Evolutionary conservation across 306 rosid genomes (phyloP), one percentile per base, ranked within the genome.

Genomic region (Quercus rubra): DNA sequence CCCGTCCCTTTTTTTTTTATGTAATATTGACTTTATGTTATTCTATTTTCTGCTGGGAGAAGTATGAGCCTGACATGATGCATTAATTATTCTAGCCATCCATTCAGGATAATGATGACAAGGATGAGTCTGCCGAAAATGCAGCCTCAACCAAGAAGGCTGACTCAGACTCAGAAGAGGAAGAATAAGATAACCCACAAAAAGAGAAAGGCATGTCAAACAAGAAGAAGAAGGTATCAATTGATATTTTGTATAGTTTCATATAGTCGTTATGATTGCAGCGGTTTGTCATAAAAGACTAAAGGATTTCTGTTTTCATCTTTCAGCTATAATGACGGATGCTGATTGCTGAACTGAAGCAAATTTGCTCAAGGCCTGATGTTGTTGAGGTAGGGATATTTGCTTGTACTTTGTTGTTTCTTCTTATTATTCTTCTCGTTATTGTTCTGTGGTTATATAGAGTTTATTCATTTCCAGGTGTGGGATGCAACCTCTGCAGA

Each of bases 281-380:
- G 57, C 57, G 62, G 18, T 25, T 55, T 75, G 21, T 10, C 11
- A n/a, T 41, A 20, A 46, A 12, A 46, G 76, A 75, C 80, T 85
- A 25, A 87, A 14, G 6, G n/a, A 25, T 73, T 41, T 28, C 18
- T 85, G 19, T 66, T 85, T n/a, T 64, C 27, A 27, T 69, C 23
- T 77, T 76, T 74, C 91, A 96, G 97, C 94, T 93, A 85, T 98
- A 93, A 79, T 80, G 97, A 25, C 80, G 96, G 83, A 96, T 96
- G 99, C 90, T 93, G 83, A 96, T 96, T 88, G 99, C 97, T 66
- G 91, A 93, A 82, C 86, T 96, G 78, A 96, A 96, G 83, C 98
- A 96, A 83, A 86, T 96, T 78, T 90, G 90, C 83, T 83, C 87
- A 1, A 88, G 98, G 87, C 99, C 99, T 46, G 99, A 96, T 88